Evolutionary conservation across 2,329 filamentous ascomycete species (phyloP).

Genomic region (Sordariomycetes sp.): DNA sequence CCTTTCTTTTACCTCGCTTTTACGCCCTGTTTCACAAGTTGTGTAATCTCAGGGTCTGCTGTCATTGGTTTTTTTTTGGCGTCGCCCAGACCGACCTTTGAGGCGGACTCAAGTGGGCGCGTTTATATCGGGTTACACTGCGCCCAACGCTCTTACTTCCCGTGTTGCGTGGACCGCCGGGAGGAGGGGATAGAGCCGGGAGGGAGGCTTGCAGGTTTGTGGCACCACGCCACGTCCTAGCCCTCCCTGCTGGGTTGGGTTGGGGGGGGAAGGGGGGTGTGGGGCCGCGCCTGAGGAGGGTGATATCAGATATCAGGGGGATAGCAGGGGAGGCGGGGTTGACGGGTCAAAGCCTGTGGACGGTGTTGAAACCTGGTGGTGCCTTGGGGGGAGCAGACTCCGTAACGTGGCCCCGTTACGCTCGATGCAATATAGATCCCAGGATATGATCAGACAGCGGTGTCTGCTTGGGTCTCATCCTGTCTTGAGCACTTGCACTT

Average conservation of each 20-base stretch:
- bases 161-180: not conserved
- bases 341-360: not conserved
- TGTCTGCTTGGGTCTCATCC: not conserved
- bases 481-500: not conserved
- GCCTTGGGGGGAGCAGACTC: not conserved
- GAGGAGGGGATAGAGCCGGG: not conserved
- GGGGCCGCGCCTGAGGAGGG: not conserved
- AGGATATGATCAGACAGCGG: not conserved
- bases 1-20: not conserved
- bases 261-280: not conserved
- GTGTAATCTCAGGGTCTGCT: not conserved
- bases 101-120: not conserved
- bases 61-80: not conserved
- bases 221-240: not conserved
- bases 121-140: not conserved
- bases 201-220: not conserved
- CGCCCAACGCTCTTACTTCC: not conserved
- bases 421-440: not conserved
- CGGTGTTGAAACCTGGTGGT: not conserved
- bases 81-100: not conserved
- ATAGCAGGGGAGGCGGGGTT: not conserved
- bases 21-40: constrained; percentile 1
- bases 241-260: no score
- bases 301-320: no score
- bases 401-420: not conserved